These are phyloP conservation scores for Colletotrichum tabaci DNA, from an alignment of 2,329 filamentous ascomycete genomes.

Conservation along the genomic window DNA sequence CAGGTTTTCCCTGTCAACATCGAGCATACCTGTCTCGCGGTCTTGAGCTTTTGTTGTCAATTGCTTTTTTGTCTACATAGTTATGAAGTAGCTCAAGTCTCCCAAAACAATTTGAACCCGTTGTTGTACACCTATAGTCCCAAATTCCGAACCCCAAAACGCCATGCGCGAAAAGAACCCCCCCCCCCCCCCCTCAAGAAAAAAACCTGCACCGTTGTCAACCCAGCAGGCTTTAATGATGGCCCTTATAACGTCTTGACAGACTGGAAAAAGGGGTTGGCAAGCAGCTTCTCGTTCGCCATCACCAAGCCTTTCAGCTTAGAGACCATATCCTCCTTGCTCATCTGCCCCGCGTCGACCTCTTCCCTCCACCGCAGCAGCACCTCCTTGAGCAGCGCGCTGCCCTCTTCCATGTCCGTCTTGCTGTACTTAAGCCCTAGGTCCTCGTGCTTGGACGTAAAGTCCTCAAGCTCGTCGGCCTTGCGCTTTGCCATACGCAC, in stretches of 20 bases:
- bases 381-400: slow-evolving; percentile 85
- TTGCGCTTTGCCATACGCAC: slow-evolving; percentile 99
- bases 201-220: neutral
- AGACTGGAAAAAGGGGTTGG: slow-evolving; percentile 80
- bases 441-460: slow-evolving; percentile 82
- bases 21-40: neutral
- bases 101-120: neutral
- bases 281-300: slow-evolving; percentile 75
- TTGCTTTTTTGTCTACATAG: slow-evolving; percentile 1
- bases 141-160: slow-evolving; percentile 14
- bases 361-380: slow-evolving; percentile 89
- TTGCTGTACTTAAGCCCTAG: slow-evolving; percentile 76
- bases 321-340: slow-evolving; percentile 82
- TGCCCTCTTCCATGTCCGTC: slow-evolving; percentile 91
- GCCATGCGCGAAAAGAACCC: neutral
- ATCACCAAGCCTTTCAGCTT: slow-evolving; percentile 85
- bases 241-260: slow-evolving; percentile 66
- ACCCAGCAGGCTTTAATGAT: neutral
- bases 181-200: neutral
- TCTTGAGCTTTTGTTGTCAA: neutral
- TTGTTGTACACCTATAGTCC: slow-evolving; percentile 2
- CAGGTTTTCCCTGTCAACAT: neutral
- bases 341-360: slow-evolving; percentile 72
- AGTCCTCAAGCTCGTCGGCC: slow-evolving; percentile 97
- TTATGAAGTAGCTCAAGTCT: neutral